Base-by-base conservation (phyloP, 1,284 basidiomycete species). In the Pseudozyma tsukubaensis region DNA sequence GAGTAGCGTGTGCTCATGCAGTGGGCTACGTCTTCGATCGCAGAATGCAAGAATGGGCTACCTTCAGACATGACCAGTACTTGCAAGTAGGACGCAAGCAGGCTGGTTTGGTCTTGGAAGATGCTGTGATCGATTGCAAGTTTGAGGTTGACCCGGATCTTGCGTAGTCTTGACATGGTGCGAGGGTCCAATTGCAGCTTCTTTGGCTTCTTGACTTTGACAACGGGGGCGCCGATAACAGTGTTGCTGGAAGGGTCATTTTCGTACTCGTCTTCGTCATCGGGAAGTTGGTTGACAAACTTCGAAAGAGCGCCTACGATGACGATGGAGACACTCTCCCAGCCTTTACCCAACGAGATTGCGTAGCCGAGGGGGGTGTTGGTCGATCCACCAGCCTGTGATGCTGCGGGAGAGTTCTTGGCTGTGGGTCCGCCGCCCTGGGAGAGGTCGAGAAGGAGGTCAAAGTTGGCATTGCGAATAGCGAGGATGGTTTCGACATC, bases 221-320 rank as follows among this genome's bases (percentile, higher is more conserved):
- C 18, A 12, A 53, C 57, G 4, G 56, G 18, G 6, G 29, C 48
- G 1, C 62, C 62, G 34, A 62, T 43, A 5, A 52, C 40, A 4
- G 29, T 62, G 8, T 49, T 42, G 11, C 36, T 45, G 13, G 36
- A 21, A 14, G 50, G 39, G 1, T 29, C 53, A 35, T 52, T 48
- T 29, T 63, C 52, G 42, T 61, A 63, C 36, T 70, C 65, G 47
- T 76, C 72, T 19, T 76, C 72, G 45, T 76, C 79, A n/a, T 81
- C 81, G 1, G 82, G 81, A 11, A 84, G 71, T 24, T 71, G 66
- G 50, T 83, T 84, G 56, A 84, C 81, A 39, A 81, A 84, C 43
- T 78, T 79, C 13, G 74, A 77, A 4, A 84, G 55, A 1, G 81
- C 79, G 13, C 82, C 82, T 9, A 77, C 72, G 13, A 84, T 54